Conservation (phyloP, 73 alveolate species). For the Halteria grandinella region DNA sequence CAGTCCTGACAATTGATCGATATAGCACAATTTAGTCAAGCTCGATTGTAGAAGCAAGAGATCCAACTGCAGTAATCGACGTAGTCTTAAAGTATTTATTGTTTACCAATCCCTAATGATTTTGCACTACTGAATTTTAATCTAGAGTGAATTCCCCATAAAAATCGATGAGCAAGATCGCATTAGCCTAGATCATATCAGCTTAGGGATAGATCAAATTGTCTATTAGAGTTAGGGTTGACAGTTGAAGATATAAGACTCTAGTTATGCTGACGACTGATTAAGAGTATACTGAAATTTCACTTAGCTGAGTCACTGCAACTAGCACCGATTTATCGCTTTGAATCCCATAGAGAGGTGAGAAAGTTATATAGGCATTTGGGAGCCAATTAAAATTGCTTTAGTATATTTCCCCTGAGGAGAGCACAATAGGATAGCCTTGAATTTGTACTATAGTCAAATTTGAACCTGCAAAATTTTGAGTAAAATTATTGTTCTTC, state of each 20-base stretch:
- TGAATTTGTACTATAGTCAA: conserved; percentile 33
- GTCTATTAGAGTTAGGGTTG: too few species aligned
- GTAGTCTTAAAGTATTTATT: too few species aligned
- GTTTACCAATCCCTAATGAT: too few species aligned
- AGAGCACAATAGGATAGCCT: conserved; percentile 50
- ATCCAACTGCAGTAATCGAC: too few species aligned
- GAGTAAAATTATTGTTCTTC: neutral
- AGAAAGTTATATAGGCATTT: conserved; percentile 1
- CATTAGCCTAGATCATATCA: too few species aligned
- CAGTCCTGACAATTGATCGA: too few species aligned
- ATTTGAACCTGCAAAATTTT: conserved; percentile 52
- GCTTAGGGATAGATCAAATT: too few species aligned
- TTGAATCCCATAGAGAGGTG: neutral
- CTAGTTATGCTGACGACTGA: conserved; percentile 7
- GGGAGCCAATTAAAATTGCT: neutral
- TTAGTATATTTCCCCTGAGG: neutral
- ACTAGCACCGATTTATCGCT: conserved; percentile 9
- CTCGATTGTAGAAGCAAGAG: too few species aligned
- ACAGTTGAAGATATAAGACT: neutral
- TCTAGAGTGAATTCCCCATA: conserved; percentile 10
- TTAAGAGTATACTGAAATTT: neutral
- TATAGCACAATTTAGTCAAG: too few species aligned
- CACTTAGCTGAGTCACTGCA: neutral
- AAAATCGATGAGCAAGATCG: conserved; percentile 15
- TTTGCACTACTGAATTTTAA: too few species aligned